A percentile compares a stretch with the other conserved stretches of the same genome.
Evolutionary conservation across 2,329 filamentous ascomycete species (phyloP).

Genomic region (Botrytis fragariae): DNA sequence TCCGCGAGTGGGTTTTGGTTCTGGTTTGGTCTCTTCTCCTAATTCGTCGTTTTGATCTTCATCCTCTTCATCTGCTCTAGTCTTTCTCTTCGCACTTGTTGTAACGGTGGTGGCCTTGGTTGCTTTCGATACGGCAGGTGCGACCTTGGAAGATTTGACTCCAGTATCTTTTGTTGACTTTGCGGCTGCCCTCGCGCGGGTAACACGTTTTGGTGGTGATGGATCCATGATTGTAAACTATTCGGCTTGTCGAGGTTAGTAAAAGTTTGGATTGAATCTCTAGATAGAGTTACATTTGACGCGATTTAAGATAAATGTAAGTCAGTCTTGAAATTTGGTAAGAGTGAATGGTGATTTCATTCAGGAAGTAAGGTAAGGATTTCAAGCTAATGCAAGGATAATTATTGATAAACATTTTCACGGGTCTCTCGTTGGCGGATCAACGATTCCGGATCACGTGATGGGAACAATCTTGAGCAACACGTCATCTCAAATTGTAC

Average conservation of each 20-base stretch:
- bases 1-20: slow-evolving; percentile 45
- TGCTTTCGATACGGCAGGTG: slow-evolving; percentile 47
- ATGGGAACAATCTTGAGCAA: neutral
- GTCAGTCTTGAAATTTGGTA: neutral
- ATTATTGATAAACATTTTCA: slow-evolving; percentile 15
- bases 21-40: slow-evolving; percentile 26
- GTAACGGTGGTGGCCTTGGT: slow-evolving; percentile 39
- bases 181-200: slow-evolving; percentile 49
- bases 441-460: neutral
- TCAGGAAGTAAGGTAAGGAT: neutral
- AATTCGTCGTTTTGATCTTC: slow-evolving; percentile 36
- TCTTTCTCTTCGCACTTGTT: slow-evolving; percentile 52
- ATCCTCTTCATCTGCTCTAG: slow-evolving; percentile 46
- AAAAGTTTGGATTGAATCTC: neutral
- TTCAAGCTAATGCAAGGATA: neutral
- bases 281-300: slow-evolving; percentile 7
- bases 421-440: neutral
- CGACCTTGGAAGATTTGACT: slow-evolving; percentile 46
- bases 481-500: neutral
- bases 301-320: neutral
- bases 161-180: slow-evolving; percentile 41
- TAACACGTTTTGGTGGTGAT: slow-evolving; percentile 59
- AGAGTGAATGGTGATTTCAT: neutral
- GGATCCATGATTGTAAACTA: slow-evolving; percentile 44
- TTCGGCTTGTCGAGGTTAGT: neutral